Conservation (phyloP, 371 early-diverging fungal genomes). For the Mortierella sp. region DNA sequence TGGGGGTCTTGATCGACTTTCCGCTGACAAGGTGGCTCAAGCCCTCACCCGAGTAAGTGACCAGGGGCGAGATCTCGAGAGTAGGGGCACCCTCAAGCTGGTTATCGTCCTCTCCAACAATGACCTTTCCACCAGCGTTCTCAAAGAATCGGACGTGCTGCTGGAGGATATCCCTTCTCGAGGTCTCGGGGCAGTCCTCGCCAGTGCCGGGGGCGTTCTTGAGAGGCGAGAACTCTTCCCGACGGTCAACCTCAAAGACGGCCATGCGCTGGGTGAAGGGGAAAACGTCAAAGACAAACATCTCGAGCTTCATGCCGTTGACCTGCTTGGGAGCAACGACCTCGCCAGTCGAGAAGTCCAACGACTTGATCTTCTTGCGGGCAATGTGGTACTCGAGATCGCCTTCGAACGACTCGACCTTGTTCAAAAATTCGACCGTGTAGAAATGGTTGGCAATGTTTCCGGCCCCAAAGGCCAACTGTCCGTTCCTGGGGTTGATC, state of each 20-base stretch:
- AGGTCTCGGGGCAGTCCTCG: slow-evolving; percentile 94
- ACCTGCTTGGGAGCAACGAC: slow-evolving; percentile 79
- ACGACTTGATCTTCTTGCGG: slow-evolving; percentile 95
- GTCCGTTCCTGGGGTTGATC: slow-evolving; percentile 71
- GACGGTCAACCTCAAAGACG: slow-evolving; percentile 91
- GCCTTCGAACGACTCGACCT: slow-evolving; percentile 84
- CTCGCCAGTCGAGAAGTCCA: slow-evolving; percentile 85
- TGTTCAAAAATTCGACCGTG: slow-evolving; percentile 90
- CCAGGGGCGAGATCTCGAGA: slow-evolving; percentile 89
- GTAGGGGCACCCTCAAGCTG: slow-evolving; percentile 50
- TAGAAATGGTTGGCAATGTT: slow-evolving; percentile 99
- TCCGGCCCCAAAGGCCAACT: slow-evolving; percentile 89
- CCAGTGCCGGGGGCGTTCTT: slow-evolving; percentile 96
- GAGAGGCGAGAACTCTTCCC: slow-evolving; percentile 97
- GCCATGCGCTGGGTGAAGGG: slow-evolving; percentile 89
- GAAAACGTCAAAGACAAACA: slow-evolving; percentile 91
- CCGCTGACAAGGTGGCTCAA: slow-evolving; percentile 83
- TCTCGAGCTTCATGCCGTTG: slow-evolving; percentile 98
- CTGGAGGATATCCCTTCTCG: slow-evolving; percentile 86
- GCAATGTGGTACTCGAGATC: slow-evolving; percentile 96
- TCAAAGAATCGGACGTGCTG: slow-evolving; percentile 89
- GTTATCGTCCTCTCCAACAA: slow-evolving; percentile 66
- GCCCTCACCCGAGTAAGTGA: slow-evolving; percentile 93
- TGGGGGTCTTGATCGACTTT: slow-evolving; percentile 16
- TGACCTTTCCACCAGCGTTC: slow-evolving; percentile 86